A percentile compares a stretch with the other conserved stretches of the same genome.
Conservation (phyloP, 192 early-diverging fungal species). For the Podila verticillata region DNA sequence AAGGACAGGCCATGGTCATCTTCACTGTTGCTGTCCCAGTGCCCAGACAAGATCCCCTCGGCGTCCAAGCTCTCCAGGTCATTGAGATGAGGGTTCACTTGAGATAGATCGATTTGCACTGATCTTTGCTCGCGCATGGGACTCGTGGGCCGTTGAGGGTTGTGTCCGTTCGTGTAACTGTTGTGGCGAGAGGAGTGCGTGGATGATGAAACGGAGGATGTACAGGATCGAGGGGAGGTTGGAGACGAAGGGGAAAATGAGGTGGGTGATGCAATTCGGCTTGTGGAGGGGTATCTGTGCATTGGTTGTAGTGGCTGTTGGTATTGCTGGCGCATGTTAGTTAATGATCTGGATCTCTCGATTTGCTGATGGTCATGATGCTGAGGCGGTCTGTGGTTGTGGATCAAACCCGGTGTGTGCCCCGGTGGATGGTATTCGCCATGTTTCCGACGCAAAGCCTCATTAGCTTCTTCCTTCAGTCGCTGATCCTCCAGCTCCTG, state of each 20-base stretch:
- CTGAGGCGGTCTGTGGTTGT: slow-evolving; percentile 21
- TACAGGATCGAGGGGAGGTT: slow-evolving; percentile 11
- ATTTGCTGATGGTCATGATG: slow-evolving; percentile 35
- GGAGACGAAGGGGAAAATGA: slow-evolving; percentile 4
- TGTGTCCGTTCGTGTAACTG: neutral
- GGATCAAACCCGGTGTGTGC: slow-evolving; percentile 26
- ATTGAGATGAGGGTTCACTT: slow-evolving; percentile 1
- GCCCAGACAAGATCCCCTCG: slow-evolving; percentile 27
- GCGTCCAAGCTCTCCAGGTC: slow-evolving; percentile 27
- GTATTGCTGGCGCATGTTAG: slow-evolving; percentile 3
- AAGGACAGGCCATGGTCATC: neutral
- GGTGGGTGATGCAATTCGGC: slow-evolving; percentile 14
- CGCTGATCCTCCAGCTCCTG: slow-evolving; percentile 24
- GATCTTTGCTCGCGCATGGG: slow-evolving; percentile 13
- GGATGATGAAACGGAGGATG: slow-evolving; percentile 21
- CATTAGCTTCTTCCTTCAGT: slow-evolving; percentile 31
- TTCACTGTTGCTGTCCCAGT: slow-evolving; percentile 24
- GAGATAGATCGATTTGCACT: slow-evolving; percentile 4
- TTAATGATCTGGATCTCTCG: slow-evolving; percentile 15
- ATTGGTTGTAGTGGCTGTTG: neutral
- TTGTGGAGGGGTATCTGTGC: neutral
- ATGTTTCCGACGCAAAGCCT: slow-evolving; percentile 42
- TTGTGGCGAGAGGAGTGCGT: slow-evolving; percentile 10
- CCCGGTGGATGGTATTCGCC: slow-evolving; percentile 47
- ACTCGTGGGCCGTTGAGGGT: slow-evolving; percentile 24